Evolutionary conservation across 2,329 filamentous ascomycete species (phyloP).

Genomic region (Calonectria crousiana): DNA sequence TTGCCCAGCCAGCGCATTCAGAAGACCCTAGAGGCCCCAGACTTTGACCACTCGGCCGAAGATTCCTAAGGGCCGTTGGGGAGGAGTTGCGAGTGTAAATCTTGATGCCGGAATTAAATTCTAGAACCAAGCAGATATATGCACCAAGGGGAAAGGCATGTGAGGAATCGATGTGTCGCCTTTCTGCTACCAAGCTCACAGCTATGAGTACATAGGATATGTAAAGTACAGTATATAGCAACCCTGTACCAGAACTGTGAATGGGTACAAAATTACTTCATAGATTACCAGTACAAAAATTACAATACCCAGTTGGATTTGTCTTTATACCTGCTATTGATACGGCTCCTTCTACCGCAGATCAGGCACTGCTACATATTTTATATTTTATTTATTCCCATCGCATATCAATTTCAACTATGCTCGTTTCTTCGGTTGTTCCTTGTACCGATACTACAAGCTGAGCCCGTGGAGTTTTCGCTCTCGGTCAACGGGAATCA

Average conservation of each 20-base stretch:
- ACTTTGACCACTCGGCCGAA: neutral
- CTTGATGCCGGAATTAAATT: neutral
- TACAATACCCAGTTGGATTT: neutral
- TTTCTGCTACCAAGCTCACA: neutral
- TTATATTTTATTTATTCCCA: neutral
- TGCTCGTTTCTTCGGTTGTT: neutral
- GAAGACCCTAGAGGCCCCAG: constrained; percentile 45
- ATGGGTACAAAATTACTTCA: neutral
- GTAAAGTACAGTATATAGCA: neutral
- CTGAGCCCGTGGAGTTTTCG: neutral
- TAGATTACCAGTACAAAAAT: neutral
- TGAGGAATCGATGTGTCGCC: too few species aligned
- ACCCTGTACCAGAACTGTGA: neutral
- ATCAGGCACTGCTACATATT: neutral
- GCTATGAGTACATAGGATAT: neutral
- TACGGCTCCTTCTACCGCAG: neutral
- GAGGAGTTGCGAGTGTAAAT: neutral
- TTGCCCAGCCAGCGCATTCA: constrained; percentile 58
- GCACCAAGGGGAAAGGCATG: neutral
- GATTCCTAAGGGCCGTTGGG: neutral
- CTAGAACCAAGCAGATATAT: neutral
- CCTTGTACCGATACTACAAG: neutral
- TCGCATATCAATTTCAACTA: too few species aligned
- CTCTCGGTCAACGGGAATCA: neutral
- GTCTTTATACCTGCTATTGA: neutral